Base-by-base conservation (phyloP, 2,329 filamentous ascomycete species). In the Aspergillus pseudotamarii region DNA sequence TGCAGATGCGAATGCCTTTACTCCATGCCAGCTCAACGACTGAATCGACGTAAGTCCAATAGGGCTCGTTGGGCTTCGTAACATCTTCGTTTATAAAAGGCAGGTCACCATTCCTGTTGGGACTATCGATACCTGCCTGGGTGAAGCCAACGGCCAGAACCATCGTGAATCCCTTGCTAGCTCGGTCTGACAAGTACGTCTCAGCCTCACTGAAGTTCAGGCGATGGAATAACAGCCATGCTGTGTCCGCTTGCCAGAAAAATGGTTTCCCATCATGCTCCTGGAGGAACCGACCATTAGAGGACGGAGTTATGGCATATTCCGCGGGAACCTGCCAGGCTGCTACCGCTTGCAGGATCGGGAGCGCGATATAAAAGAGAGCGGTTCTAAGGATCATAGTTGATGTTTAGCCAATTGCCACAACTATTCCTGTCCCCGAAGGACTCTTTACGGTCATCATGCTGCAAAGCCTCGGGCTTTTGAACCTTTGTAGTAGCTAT, bases 341-440 rank as follows among this genome's bases (percentile, higher is more conserved):
- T 19, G 16, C 38, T 8, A n/a, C 6, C 6, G 38, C 38, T 10
- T n/a, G 38, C 16, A 41, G n/a, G 38, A n/a, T n/a, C 4, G 8
- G 38, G 3, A 41, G 38, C 1, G 38, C 6, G 8, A n/a, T 41
- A 2, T n/a, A 41, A 1, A n/a, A n/a, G 16, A 41, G 38, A 41
- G 6, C 36, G 0, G 19, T 9, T 10, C n/a, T 41, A 19, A 41
- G 38, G 16, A 19, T 19, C 38, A 41, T 41, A 2, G 16, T 38
- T n/a, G 8, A 9, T 10, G 1, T 1, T 41, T n/a, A n/a, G 0
- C 38, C 1, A n/a, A 41, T 19, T 9, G 0, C 1, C 6, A 4
- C 1, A 10, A 41, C 38, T n/a, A 10, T 41, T 41, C 2, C 19
- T 9, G 16, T 3, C 3, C 16, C 16, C 5, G 6, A 9, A 4